phyloP scores from a whole-genome alignment of 805 yeast genomes.

The Candida pseudofarinosa region DNA sequence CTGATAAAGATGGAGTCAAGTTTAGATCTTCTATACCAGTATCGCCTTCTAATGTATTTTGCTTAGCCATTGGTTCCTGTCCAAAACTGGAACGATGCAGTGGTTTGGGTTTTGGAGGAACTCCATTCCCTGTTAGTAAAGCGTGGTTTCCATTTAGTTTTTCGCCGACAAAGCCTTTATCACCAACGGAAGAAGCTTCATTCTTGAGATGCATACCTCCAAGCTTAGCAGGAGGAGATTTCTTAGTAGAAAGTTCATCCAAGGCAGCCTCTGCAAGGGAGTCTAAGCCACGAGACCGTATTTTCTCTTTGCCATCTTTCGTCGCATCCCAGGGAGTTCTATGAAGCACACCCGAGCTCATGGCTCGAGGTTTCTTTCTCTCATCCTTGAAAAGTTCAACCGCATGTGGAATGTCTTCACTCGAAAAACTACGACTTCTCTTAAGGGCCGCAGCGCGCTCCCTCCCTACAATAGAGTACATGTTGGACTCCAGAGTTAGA shows the following conservation, averaged over 20 bases:
- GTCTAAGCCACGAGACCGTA: conserved; percentile 15
- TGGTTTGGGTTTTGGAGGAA: background rate
- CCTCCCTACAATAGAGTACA: background rate
- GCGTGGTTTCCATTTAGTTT: background rate
- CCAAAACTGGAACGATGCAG: background rate
- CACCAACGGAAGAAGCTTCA: background rate
- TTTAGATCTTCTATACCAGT: conserved; percentile 14
- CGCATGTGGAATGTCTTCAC: conserved; percentile 1
- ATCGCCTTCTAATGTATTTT: background rate
- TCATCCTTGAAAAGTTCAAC: background rate
- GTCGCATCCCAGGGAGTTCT: background rate
- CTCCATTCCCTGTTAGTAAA: background rate
- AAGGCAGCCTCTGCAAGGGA: conserved; percentile 35
- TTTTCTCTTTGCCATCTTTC: background rate
- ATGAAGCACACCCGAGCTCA: background rate
- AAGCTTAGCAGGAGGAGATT: background rate
- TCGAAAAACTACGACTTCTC: conserved; percentile 12
- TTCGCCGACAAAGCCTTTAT: background rate
- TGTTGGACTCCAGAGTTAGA: conserved; percentile 5
- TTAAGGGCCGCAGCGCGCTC: conserved; percentile 3
- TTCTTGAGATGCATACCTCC: background rate
- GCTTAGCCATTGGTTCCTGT: background rate
- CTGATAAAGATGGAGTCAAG: conserved; percentile 36
- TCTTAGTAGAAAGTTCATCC: conserved; percentile 19
- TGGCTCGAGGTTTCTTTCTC: background rate